Evolutionary conservation across 2,329 filamentous ascomycete species (phyloP).

Genomic region (Dactylellina cionopaga): DNA sequence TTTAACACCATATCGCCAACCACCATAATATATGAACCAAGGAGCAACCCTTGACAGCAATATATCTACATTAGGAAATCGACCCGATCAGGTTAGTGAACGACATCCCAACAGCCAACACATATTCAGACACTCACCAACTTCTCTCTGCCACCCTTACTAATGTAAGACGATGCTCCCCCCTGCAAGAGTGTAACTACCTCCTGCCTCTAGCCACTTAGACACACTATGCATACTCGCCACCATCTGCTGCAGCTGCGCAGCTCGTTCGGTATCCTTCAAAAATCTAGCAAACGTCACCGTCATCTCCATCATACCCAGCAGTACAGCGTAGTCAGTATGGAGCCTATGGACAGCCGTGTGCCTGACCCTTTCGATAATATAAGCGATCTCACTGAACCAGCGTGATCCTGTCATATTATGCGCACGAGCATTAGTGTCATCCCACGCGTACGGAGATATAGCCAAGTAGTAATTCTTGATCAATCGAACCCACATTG

Average conservation of each 20-base stretch:
- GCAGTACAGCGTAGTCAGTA: not conserved
- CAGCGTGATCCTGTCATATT: not conserved
- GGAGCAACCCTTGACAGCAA: no score
- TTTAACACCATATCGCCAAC: no score
- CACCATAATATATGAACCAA: no score
- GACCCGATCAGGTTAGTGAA: not conserved
- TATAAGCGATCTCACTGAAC: not conserved
- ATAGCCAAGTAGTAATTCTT: not conserved
- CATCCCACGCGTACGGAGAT: not conserved
- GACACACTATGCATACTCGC: not conserved
- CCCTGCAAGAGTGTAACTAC: not conserved
- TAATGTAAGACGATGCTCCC: no score
- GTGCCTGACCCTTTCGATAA: conserved; percentile 11
- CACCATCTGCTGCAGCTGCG: not conserved
- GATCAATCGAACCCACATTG: conserved; percentile 14
- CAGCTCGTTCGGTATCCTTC: not conserved
- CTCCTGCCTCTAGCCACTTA: not conserved
- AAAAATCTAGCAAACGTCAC: not conserved
- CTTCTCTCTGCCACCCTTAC: no score
- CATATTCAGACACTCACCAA: not conserved
- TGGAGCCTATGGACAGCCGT: conserved; percentile 18
- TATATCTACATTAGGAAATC: no score
- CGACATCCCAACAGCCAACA: conserved; percentile 2
- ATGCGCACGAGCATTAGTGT: not conserved
- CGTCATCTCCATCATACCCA: not conserved